phyloP scores from a whole-genome alignment of 306 rosid species.

The Begonia masoniana region DNA sequence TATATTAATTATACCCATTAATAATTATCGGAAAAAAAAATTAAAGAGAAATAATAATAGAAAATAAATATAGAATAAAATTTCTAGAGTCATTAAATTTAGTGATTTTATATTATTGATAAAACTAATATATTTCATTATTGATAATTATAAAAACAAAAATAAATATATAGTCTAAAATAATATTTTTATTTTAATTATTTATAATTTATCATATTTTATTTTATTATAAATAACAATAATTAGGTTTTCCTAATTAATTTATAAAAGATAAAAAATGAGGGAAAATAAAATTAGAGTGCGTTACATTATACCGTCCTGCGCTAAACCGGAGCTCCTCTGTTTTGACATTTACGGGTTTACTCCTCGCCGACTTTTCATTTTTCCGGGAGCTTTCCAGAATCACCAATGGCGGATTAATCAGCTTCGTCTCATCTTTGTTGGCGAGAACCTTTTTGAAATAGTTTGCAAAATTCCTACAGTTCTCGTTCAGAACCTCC shows the following conservation, averaged over 20 bases:
- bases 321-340: conserved; percentile 21
- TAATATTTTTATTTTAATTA: not conserved
- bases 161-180: not conserved
- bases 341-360: conserved; percentile 14
- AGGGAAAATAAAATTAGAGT: not conserved
- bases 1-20: too few species aligned
- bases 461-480: conserved; percentile 41
- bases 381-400: conserved; percentile 13
- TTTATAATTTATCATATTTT: not conserved
- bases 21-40: too few species aligned
- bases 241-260: not conserved
- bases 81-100: too few species aligned
- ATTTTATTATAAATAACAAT: not conserved
- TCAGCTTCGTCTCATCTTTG: conserved; percentile 11
- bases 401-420: conserved; percentile 27
- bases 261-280: not conserved
- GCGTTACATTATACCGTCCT: conserved; percentile 86
- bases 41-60: too few species aligned
- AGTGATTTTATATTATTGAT: too few species aligned
- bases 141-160: too few species aligned
- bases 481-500: conserved; percentile 50
- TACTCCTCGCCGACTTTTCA: conserved; percentile 4
- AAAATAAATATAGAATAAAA: too few species aligned
- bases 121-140: too few species aligned
- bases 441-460: conserved; percentile 37